A percentile compares a stretch with the other conserved stretches of the same genome.
These are phyloP conservation scores for Claviceps sp. DNA, from an alignment of 2,329 filamentous ascomycete genomes.

Conservation along the genomic window DNA sequence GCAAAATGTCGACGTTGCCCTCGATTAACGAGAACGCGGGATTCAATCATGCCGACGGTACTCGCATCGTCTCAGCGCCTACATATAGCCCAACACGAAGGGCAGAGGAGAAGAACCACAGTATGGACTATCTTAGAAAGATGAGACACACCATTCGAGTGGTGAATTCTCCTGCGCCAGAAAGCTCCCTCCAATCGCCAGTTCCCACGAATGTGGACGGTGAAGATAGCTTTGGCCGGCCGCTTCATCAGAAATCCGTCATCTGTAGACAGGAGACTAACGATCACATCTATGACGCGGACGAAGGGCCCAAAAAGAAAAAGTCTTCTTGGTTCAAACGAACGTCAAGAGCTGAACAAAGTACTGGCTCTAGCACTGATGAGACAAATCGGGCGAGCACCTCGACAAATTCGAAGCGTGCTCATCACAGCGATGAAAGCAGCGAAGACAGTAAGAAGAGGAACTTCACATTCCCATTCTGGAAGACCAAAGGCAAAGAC, in stretches of 20 bases:
- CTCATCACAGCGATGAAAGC: conserved; percentile 9
- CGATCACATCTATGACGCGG: conserved; percentile 8
- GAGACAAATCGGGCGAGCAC: conserved; percentile 1
- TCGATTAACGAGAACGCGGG: conserved; percentile 33
- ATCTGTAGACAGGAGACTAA: conserved; percentile 9
- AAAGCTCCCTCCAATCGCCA: conserved; percentile 21
- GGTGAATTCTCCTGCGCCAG: conserved; percentile 33
- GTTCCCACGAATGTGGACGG: conserved; percentile 25
- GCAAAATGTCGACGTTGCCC: conserved; percentile 27
- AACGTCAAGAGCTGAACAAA: conserved; percentile 23
- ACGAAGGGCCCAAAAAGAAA: conserved; percentile 25
- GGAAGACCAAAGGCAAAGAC: conserved; percentile 36
- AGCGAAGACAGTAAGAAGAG: conserved; percentile 31
- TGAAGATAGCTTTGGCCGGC: conserved; percentile 11
- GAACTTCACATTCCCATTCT: conserved; percentile 40
- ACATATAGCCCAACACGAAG: conserved; percentile 20
- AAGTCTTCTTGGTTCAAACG: conserved; percentile 40
- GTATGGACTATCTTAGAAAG: conserved; percentile 30
- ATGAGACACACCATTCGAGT: conserved; percentile 40
- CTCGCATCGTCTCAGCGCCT: conserved; percentile 34
- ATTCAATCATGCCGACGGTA: conserved; percentile 18
- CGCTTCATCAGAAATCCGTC: conserved; percentile 9
- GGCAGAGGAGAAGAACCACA: conserved; percentile 19
- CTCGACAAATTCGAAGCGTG: conserved; percentile 7
- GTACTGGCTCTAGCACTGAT: conserved; percentile 3